These are phyloP conservation scores for Mortierella sp. DNA, from an alignment of 371 early-diverging fungal genomes.

Conservation along the genomic window DNA sequence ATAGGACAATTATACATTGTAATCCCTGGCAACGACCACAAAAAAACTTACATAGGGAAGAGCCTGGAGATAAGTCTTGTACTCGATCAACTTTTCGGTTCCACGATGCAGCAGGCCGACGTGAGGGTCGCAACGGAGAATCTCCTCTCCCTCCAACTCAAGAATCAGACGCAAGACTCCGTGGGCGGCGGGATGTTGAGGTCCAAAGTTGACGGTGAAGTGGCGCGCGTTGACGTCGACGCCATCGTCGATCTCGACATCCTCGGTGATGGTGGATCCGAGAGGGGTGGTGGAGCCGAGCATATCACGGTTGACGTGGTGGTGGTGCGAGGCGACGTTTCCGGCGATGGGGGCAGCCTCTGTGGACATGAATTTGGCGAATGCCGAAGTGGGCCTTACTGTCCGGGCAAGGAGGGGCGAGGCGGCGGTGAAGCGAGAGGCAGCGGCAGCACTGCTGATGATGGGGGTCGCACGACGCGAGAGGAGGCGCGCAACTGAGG, in stretches of 20 bases:
- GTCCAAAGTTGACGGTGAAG: constrained; percentile 98
- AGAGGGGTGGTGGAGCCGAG: constrained; percentile 27
- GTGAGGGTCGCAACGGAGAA: constrained; percentile 96
- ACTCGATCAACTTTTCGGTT: constrained; percentile 98
- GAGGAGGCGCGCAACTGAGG: constrained; percentile 53
- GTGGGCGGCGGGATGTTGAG: constrained; percentile 99
- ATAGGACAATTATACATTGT: not conserved
- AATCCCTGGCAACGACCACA: not conserved
- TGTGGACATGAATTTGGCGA: constrained; percentile 43
- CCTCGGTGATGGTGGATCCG: constrained; percentile 42
- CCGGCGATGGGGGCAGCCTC: constrained; percentile 23
- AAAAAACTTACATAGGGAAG: constrained; percentile 82
- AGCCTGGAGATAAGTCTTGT: constrained; percentile 97
- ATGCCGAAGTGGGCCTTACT: constrained; percentile 12
- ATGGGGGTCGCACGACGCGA: constrained; percentile 52
- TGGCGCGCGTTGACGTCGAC: constrained; percentile 75
- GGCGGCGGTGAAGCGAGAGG: constrained; percentile 19
- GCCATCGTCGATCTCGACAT: constrained; percentile 59
- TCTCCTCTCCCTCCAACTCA: constrained; percentile 94
- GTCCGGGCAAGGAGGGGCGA: constrained; percentile 25
- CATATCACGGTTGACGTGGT: constrained; percentile 32
- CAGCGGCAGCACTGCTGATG: constrained; percentile 34
- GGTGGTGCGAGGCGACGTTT: constrained; percentile 28
- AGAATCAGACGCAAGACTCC: constrained; percentile 97
- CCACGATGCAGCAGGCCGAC: constrained; percentile 97